These are phyloP conservation scores for Pleurotus salmoneostramineus DNA, from an alignment of 768 basidiomycete species.

Conservation along the genomic window DNA sequence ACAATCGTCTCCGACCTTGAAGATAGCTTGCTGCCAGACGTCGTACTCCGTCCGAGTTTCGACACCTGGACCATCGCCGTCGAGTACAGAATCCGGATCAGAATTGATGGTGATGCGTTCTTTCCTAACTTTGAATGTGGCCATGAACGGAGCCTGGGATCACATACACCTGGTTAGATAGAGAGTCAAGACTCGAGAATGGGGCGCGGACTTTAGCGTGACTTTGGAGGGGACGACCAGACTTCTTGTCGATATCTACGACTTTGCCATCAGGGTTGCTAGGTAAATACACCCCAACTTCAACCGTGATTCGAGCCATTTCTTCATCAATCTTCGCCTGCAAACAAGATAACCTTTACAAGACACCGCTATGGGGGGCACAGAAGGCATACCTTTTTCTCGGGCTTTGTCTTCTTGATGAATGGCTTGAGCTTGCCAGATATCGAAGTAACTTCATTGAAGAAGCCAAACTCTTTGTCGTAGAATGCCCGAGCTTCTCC, in stretches of 20 bases:
- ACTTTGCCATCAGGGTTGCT: constrained; percentile 97
- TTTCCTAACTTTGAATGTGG: constrained; percentile 97
- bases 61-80: constrained; percentile 52
- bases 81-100: constrained; percentile 72
- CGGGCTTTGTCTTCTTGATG: constrained; percentile 91
- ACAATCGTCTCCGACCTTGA: constrained; percentile 99
- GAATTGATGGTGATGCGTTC: constrained; percentile 63
- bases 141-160: constrained; percentile 95
- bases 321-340: constrained; percentile 99
- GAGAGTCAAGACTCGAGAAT: not conserved
- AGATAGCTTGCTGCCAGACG: constrained; percentile 97
- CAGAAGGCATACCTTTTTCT: constrained; percentile 77
- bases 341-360: not conserved
- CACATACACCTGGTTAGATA: not conserved
- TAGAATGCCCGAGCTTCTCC: constrained; percentile 89
- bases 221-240: constrained; percentile 92
- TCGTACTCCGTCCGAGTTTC: constrained; percentile 70
- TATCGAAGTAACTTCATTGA: constrained; percentile 95
- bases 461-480: constrained; percentile 93
- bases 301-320: constrained; percentile 93
- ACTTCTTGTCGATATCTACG: constrained; percentile 96
- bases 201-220: constrained; percentile 78
- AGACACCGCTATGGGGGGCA: not conserved
- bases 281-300: constrained; percentile 95
- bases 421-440: constrained; percentile 96